phyloP scores from a whole-genome alignment of 2,329 filamentous ascomycete species.

The Penicillium thymicola region DNA sequence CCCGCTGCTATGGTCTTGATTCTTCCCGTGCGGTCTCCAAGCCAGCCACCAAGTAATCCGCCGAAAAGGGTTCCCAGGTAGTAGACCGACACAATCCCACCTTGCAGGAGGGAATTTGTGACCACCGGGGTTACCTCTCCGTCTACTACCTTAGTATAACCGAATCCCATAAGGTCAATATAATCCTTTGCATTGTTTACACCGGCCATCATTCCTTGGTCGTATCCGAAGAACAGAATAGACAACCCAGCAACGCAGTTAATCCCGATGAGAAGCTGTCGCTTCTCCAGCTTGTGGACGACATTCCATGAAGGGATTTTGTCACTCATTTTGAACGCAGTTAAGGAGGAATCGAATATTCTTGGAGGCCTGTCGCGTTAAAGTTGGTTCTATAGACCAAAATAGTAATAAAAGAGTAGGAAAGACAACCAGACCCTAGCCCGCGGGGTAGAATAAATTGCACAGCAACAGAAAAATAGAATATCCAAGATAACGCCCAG shows the following conservation, averaged over 20 bases:
- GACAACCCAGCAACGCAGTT: slow-evolving; percentile 63
- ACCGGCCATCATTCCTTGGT: slow-evolving; percentile 56
- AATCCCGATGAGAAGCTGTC: slow-evolving; percentile 56
- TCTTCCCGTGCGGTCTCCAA: slow-evolving; percentile 61
- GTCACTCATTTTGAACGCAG: slow-evolving; percentile 33
- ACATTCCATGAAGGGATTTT: slow-evolving; percentile 47
- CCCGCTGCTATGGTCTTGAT: slow-evolving; percentile 63
- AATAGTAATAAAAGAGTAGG: background rate
- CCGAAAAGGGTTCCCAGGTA: slow-evolving; percentile 64
- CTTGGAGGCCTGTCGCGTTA: background rate
- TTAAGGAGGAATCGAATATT: background rate
- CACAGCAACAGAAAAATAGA: background rate
- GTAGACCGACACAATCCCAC: slow-evolving; percentile 59
- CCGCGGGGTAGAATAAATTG: background rate
- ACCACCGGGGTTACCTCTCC: slow-evolving; percentile 51
- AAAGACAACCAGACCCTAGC: background rate
- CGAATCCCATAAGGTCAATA: slow-evolving; percentile 62
- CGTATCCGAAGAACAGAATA: slow-evolving; percentile 67
- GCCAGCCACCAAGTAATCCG: slow-evolving; percentile 60
- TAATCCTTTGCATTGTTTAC: slow-evolving; percentile 66
- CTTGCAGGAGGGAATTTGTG: slow-evolving; percentile 59
- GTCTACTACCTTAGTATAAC: slow-evolving; percentile 52
- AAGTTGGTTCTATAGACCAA: background rate
- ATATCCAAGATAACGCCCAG: background rate
- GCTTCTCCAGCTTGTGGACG: slow-evolving; percentile 55